A percentile compares a stretch with the other conserved stretches of the same genome.
Conservation (phyloP, 164 flowering plant genomes). For the Stephania japonica region DNA sequence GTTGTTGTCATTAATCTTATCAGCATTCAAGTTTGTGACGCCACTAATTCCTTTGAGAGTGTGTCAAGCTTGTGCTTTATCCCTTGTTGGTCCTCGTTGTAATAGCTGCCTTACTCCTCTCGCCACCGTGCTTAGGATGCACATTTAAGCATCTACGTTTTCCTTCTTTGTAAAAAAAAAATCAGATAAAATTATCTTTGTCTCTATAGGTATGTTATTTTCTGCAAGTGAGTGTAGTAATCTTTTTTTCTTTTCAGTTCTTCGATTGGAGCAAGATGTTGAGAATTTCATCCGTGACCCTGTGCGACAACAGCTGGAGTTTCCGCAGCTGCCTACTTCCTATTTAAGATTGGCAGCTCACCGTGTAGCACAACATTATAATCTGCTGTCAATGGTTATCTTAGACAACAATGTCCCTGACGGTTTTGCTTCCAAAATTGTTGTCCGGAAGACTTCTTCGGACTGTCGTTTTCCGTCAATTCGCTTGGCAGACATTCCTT, state of each 20-base stretch:
- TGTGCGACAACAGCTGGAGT: constrained; percentile 72
- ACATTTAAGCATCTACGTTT: not conserved
- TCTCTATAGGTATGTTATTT: not conserved
- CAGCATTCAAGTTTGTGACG: not conserved
- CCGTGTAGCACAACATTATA: constrained; percentile 95
- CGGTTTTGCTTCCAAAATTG: constrained; percentile 77
- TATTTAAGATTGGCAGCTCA: constrained; percentile 94
- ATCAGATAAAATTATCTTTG: not conserved
- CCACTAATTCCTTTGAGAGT: not conserved
- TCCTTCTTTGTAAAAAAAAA: not conserved
- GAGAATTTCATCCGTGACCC: constrained; percentile 86
- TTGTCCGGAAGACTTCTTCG: constrained; percentile 66
- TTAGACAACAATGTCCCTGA: constrained; percentile 66
- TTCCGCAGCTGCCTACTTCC: constrained; percentile 97
- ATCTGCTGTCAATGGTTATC: constrained; percentile 81
- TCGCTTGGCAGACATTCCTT: constrained; percentile 88
- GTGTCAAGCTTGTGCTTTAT: not conserved
- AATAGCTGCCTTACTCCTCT: not conserved
- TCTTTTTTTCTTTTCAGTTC: constrained; percentile 36
- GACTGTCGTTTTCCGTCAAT: constrained; percentile 58
- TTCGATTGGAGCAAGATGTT: constrained; percentile 94
- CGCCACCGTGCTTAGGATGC: not conserved
- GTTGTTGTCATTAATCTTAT: not conserved
- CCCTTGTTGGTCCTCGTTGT: not conserved
- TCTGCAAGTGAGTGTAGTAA: not conserved